Evolutionary conservation across 768 basidiomycete species (phyloP).

Genomic region (Lentinus brumalis): DNA sequence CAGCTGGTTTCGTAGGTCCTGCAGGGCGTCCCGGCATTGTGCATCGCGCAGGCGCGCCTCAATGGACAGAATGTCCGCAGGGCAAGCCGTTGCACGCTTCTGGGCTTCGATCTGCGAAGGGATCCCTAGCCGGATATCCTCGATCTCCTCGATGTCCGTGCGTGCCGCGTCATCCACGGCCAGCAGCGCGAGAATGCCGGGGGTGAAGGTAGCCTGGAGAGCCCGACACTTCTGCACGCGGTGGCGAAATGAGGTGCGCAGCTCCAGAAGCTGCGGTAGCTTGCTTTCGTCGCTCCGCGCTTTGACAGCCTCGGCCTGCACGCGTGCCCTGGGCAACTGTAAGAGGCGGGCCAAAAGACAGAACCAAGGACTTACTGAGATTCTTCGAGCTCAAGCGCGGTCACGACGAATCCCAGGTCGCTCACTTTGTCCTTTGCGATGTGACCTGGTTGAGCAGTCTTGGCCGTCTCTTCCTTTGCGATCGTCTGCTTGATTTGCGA

Average conservation of each 20-base stretch:
- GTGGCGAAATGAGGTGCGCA: conserved; percentile 10
- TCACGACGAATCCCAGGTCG: no score
- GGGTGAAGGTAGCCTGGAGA: conserved; percentile 22
- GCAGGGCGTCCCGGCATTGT: conserved; percentile 18
- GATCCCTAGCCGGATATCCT: conserved; percentile 20
- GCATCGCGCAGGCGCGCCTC: conserved; percentile 18
- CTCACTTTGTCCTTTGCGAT: no score
- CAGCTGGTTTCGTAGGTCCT: conserved; percentile 19
- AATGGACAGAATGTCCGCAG: background rate
- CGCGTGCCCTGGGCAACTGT: background rate
- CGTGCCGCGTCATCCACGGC: background rate
- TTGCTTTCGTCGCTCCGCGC: background rate
- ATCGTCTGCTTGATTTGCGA: no score
- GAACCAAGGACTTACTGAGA: no score
- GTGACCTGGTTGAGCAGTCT: no score
- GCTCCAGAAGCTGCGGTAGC: background rate
- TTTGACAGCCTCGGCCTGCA: background rate
- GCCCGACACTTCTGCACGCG: conserved; percentile 8
- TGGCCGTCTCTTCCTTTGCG: no score
- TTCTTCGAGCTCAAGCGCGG: no score
- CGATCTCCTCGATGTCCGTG: conserved; percentile 6
- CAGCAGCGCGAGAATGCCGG: conserved; percentile 7
- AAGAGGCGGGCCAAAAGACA: no score
- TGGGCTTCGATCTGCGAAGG: conserved; percentile 22
- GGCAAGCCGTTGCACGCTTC: conserved; percentile 3